phyloP scores from a whole-genome alignment of 2,329 filamentous ascomycete species.

The Colletotrichum tamarilloi region DNA sequence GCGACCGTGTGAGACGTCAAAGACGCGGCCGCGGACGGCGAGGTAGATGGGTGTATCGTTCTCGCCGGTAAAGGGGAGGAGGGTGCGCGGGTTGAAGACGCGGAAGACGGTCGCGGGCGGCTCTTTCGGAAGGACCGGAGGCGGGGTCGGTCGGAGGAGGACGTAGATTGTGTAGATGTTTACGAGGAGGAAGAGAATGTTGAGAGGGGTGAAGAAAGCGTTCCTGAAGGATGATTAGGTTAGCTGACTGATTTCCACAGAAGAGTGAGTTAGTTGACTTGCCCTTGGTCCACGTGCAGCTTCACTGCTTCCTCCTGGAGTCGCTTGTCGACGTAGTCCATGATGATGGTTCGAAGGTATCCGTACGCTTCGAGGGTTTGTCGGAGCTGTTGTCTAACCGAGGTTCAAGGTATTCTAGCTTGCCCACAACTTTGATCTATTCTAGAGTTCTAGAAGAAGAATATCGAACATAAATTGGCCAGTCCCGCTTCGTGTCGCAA shows the following conservation, averaged over 20 bases:
- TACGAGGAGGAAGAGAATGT: slow-evolving; percentile 67
- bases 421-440: not conserved
- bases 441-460: not conserved
- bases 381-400: not conserved
- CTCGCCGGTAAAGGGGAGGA: slow-evolving; percentile 87
- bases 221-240: slow-evolving; percentile 42
- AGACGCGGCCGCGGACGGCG: slow-evolving; percentile 90
- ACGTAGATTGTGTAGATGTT: slow-evolving; percentile 69
- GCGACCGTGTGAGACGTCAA: slow-evolving; percentile 86
- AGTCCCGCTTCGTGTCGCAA: not conserved
- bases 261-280: slow-evolving; percentile 29
- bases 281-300: slow-evolving; percentile 48
- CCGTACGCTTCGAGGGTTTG: not conserved
- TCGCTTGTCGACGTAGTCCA: slow-evolving; percentile 70
- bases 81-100: slow-evolving; percentile 80
- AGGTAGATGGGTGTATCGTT: slow-evolving; percentile 83
- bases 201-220: slow-evolving; percentile 69
- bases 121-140: slow-evolving; percentile 60
- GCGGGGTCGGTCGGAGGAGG: slow-evolving; percentile 61
- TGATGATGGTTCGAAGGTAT: slow-evolving; percentile 39
- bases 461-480: not conserved
- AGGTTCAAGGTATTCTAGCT: not conserved
- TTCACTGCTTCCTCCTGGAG: slow-evolving; percentile 64
- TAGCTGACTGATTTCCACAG: not conserved
- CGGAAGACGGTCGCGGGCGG: slow-evolving; percentile 71